These are phyloP conservation scores for Immersiporthe knoxdaviesiana DNA, from an alignment of 2,329 filamentous ascomycete species.

Conservation along the genomic window DNA sequence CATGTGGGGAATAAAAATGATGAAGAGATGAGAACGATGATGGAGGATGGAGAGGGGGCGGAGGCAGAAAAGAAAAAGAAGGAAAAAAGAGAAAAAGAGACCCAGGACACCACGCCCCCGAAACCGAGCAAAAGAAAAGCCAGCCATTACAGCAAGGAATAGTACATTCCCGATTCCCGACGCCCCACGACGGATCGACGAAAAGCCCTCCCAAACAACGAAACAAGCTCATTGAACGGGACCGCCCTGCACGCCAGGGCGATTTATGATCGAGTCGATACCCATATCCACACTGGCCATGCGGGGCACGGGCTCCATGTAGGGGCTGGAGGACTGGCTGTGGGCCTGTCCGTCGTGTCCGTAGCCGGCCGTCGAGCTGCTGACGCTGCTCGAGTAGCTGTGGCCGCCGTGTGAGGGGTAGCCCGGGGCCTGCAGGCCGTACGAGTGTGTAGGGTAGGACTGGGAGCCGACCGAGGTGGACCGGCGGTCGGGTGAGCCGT, in stretches of 20 bases:
- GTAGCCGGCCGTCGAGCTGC: conserved; percentile 45
- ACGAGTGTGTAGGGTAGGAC: conserved; percentile 31
- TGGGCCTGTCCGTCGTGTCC: conserved; percentile 38
- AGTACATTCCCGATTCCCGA: background rate
- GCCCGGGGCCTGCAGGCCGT: conserved; percentile 31
- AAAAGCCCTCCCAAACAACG: too few species aligned
- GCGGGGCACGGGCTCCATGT: conserved; percentile 50
- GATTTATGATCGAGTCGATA: conserved; percentile 62
- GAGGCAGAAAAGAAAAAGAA: too few species aligned
- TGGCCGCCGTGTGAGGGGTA: conserved; percentile 38
- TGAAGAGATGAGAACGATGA: background rate
- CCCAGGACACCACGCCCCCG: too few species aligned
- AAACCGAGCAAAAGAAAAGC: conserved; percentile 6
- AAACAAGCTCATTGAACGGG: background rate
- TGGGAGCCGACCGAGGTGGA: conserved; percentile 43
- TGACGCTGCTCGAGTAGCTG: conserved; percentile 59
- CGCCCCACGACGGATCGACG: background rate
- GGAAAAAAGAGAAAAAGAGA: background rate
- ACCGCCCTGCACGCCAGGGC: conserved; percentile 37
- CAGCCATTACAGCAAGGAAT: conserved; percentile 1
- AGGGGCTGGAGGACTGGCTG: conserved; percentile 50
- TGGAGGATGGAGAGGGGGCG: background rate
- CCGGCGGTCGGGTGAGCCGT: conserved; percentile 58
- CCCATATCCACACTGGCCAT: conserved; percentile 64
- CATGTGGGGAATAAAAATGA: background rate